Evolutionary conservation across 331 rosid species (phyloP).

Genomic region (Malus hybrid): DNA sequence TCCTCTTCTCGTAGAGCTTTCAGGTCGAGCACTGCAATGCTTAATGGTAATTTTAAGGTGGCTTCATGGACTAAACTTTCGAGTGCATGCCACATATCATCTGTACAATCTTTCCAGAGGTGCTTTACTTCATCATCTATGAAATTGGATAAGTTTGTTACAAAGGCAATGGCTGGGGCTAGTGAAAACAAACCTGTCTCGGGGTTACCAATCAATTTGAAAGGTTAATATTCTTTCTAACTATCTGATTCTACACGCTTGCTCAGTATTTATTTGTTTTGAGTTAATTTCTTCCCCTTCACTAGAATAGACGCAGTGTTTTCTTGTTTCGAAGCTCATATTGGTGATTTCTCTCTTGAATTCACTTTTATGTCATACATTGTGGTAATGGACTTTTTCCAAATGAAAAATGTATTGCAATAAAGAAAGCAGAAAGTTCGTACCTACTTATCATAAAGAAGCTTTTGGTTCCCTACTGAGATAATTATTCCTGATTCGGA

Average conservation of each 20-base stretch:
- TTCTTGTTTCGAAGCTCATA: background rate
- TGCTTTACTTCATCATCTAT: conserved; percentile 24
- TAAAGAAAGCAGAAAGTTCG: background rate
- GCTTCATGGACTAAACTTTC: conserved; percentile 42
- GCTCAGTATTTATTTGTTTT: background rate
- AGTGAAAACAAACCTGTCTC: conserved; percentile 41
- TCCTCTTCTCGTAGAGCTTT: conserved; percentile 35
- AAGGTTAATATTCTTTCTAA: conserved; percentile 37
- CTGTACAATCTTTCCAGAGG: conserved; percentile 32
- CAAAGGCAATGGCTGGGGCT: conserved; percentile 54
- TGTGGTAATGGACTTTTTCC: background rate
- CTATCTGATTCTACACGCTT: background rate
- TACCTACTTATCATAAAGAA: background rate
- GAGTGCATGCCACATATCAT: conserved; percentile 43
- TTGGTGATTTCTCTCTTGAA: background rate
- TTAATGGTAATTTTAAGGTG: conserved; percentile 27
- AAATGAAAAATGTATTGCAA: background rate
- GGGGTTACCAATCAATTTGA: conserved; percentile 80
- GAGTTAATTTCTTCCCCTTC: conserved; percentile 1
- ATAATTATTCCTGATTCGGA: background rate
- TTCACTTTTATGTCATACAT: background rate
- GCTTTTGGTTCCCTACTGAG: background rate
- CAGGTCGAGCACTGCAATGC: conserved; percentile 22
- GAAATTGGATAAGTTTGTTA: conserved; percentile 30
- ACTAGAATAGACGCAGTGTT: background rate